Conservation (phyloP, 345 rosid species). For the Laguncularia racemosa region DNA sequence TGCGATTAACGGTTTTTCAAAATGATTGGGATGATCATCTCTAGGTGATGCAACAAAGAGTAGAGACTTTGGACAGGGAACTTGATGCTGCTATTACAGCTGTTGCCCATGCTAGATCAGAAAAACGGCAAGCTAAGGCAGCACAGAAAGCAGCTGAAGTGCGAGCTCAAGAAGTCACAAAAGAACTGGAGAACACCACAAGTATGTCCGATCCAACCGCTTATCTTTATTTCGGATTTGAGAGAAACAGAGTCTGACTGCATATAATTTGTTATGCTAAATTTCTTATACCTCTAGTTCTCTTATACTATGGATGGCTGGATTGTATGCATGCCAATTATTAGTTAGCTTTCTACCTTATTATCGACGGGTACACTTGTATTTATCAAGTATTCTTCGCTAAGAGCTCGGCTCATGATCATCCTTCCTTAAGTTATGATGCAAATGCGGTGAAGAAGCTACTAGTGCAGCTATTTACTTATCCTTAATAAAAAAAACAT, state of each 20-base stretch:
- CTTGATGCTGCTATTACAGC: slow-evolving; percentile 96
- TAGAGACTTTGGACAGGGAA: slow-evolving; percentile 89
- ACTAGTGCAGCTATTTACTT: no score
- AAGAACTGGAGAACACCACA: slow-evolving; percentile 94
- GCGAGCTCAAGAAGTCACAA: slow-evolving; percentile 66
- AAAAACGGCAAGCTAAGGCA: slow-evolving; percentile 89
- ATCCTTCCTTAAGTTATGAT: no score
- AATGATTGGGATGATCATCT: neutral
- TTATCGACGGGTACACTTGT: no score
- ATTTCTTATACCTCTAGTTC: no score
- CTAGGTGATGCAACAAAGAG: slow-evolving; percentile 94
- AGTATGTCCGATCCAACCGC: slow-evolving; percentile 28
- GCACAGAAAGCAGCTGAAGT: slow-evolving; percentile 82
- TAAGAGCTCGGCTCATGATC: no score
- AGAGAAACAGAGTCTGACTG: neutral
- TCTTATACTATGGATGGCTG: no score
- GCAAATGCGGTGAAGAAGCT: no score
- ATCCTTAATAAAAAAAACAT: no score
- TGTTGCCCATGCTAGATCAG: slow-evolving; percentile 86
- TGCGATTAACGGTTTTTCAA: no score
- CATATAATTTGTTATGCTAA: neutral
- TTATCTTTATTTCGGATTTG: neutral
- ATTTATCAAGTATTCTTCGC: no score
- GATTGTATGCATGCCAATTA: no score
- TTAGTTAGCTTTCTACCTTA: no score